Evolutionary conservation across 352 stramenopile genomes (phyloP).

Genomic region (Globisporangium irregulare): DNA sequence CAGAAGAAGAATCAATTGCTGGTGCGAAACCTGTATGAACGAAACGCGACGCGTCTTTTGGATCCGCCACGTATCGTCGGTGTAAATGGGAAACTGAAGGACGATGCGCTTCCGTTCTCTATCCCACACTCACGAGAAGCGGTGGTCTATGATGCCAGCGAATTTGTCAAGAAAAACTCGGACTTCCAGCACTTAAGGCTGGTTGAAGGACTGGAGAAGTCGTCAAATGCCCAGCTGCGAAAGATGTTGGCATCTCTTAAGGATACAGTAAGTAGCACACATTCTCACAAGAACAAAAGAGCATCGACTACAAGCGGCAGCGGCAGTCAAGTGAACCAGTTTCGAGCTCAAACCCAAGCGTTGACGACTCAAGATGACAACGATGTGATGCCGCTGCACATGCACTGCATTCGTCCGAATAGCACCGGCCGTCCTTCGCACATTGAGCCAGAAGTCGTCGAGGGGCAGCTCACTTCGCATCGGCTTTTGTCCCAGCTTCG

Average conservation of each 20-base stretch:
- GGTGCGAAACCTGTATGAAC: constrained; percentile 60
- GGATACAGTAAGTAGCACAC: not conserved
- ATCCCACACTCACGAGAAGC: constrained; percentile 46
- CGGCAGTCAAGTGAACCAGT: constrained; percentile 32
- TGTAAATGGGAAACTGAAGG: constrained; percentile 8
- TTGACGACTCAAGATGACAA: constrained; percentile 17
- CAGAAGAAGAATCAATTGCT: constrained; percentile 69
- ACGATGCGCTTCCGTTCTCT: constrained; percentile 33
- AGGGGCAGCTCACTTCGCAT: constrained; percentile 33
- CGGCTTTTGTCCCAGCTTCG: constrained; percentile 31
- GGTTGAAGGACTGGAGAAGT: constrained; percentile 29
- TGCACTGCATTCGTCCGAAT: constrained; percentile 52
- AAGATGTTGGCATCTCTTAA: constrained; percentile 25
- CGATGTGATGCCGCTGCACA: constrained; percentile 38
- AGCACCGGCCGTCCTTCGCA: constrained; percentile 25
- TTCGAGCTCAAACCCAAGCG: constrained; percentile 36
- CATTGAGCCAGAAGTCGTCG: constrained; percentile 27
- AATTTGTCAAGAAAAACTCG: constrained; percentile 74
- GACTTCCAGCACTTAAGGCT: constrained; percentile 47
- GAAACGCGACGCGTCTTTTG: constrained; percentile 29
- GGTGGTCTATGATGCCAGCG: constrained; percentile 53
- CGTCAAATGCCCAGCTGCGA: constrained; percentile 24
- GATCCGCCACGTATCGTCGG: constrained; percentile 21
- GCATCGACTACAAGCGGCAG: not conserved
- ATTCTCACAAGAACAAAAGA: constrained; percentile 5